Percentiles rank a stretch among this genome's conserved stretches.
Evolutionary conservation across 2,329 filamentous ascomycete species (phyloP).

Genomic region (Phoma sp.): DNA sequence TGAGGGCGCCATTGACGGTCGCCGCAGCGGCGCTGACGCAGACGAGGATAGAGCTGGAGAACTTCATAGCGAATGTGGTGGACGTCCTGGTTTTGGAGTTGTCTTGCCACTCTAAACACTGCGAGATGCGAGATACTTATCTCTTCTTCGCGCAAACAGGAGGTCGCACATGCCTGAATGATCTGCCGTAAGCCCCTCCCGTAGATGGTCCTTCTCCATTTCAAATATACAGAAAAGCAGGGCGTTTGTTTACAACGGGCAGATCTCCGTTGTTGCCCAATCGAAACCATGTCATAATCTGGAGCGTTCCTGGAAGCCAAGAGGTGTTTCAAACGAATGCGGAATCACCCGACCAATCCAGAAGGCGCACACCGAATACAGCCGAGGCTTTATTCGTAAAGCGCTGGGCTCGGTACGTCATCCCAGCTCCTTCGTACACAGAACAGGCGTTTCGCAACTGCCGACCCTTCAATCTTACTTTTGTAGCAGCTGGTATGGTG

Average conservation of each 20-base stretch:
- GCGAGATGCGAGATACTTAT: not conserved
- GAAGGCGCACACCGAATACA: not conserved
- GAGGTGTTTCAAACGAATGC: not conserved
- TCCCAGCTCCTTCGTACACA: not conserved
- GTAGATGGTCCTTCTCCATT: not conserved
- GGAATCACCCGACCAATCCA: not conserved
- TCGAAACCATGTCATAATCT: not conserved
- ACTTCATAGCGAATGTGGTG: slow-evolving; percentile 8
- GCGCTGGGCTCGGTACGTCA: slow-evolving; percentile 4
- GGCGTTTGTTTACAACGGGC: not conserved
- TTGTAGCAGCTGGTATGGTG: not conserved
- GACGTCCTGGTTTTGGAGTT: not conserved
- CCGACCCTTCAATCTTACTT: not conserved
- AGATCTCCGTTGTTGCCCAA: not conserved
- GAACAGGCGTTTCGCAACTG: not conserved
- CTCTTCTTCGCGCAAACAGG: not conserved
- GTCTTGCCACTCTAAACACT: no score
- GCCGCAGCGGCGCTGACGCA: slow-evolving; percentile 5
- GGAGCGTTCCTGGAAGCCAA: not conserved
- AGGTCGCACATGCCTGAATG: not conserved
- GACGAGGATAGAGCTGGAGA: slow-evolving; percentile 3
- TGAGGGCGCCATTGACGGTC: slow-evolving; percentile 25
- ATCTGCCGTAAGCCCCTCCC: slow-evolving; percentile 3
- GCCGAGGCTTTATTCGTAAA: slow-evolving; percentile 2
- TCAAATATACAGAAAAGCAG: not conserved